Base-by-base conservation (phyloP, 495 filamentous ascomycete species). In the Podospora bellae-mahoneyi region DNA sequence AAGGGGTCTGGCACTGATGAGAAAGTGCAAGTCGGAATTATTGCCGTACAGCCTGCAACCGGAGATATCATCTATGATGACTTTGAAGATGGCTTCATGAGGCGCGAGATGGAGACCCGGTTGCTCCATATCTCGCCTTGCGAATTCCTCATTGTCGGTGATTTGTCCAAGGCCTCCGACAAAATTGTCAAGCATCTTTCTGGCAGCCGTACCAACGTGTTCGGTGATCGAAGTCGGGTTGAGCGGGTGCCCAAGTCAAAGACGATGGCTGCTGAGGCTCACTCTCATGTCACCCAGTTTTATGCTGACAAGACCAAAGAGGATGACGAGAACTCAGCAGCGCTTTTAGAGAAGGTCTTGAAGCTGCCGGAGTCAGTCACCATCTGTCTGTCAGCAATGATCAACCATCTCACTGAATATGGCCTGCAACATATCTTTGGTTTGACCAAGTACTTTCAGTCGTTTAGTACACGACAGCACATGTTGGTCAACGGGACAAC, bases 1-100 rank as follows among this genome's bases (percentile, higher is more conserved):
- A 94, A 93, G 75, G 94, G 94, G 4, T 90, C 82, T 78, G 93
- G 92, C 10, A 92, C 91, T 23, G 95, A 97, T 75, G 95, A 99
- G 77, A 96, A 91, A 71, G 94, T 97, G 2, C 88, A 96, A 66
- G 88, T 98, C 10, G 95, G 96, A 1, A 88, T 99, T 66, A 85
- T 99, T 13, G 95, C 96, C 27, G 95, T 99, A 1, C 95, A 99
- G 71, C 95, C 95, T 26, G 90, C 92, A 0, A 98, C 96, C 0
- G 95, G 95, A 58, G 95, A 98, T 73, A 91, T 99, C 67, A 92
- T 98, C 66, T 95, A 97, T 71, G 95, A 99, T 75, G 89, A 91
- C 57, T 99, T 99, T 71, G 92, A 97, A 72, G 95, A 99, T 73
- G 93, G 96, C 2, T 99, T 98, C 79, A 99, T 98, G 96, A 85